phyloP scores from a whole-genome alignment of 108 stramenopile genomes.

The Cyclostephanos tholiformis region DNA sequence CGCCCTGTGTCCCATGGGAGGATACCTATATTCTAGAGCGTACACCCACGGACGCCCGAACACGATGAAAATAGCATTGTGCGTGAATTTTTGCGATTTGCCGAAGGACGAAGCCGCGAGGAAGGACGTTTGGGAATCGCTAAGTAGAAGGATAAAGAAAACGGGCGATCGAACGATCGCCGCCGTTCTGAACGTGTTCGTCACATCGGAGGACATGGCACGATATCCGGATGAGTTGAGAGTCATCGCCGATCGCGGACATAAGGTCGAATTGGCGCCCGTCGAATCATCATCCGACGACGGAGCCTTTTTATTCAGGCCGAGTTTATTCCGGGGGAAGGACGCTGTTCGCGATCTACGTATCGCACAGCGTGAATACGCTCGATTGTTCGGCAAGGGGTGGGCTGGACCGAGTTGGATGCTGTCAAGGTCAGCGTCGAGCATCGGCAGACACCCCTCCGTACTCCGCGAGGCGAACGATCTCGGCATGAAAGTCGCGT shows the following conservation, averaged over 20 bases:
- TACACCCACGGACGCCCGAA: slow-evolving; percentile 52
- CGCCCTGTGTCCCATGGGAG: slow-evolving; percentile 48
- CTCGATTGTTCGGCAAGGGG: slow-evolving; percentile 16
- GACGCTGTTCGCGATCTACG: slow-evolving; percentile 18
- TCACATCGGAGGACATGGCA: slow-evolving; percentile 36
- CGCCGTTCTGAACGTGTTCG: slow-evolving; percentile 44
- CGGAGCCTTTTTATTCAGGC: neutral
- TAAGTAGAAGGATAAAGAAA: slow-evolving; percentile 4
- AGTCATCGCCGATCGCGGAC: slow-evolving; percentile 23
- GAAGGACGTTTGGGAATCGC: slow-evolving; percentile 1
- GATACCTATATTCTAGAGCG: slow-evolving; percentile 41
- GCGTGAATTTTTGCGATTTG: slow-evolving; percentile 43
- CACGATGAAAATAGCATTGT: slow-evolving; percentile 48
- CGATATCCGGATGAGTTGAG: slow-evolving; percentile 23
- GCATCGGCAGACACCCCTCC: slow-evolving; percentile 37
- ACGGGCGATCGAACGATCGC: neutral
- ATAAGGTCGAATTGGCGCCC: slow-evolving; percentile 24
- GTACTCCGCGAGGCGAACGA: slow-evolving; percentile 35
- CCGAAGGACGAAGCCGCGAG: neutral
- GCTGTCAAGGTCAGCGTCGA: slow-evolving; percentile 22
- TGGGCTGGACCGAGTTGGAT: slow-evolving; percentile 21
- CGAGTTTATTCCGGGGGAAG: slow-evolving; percentile 27
- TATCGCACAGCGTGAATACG: slow-evolving; percentile 29
- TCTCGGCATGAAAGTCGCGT: slow-evolving; percentile 47
- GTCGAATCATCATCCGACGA: slow-evolving; percentile 9